A percentile compares a stretch with the other conserved stretches of the same genome.
phyloP scores from a whole-genome alignment of 2,329 filamentous ascomycete species.

The Dothistroma pini region DNA sequence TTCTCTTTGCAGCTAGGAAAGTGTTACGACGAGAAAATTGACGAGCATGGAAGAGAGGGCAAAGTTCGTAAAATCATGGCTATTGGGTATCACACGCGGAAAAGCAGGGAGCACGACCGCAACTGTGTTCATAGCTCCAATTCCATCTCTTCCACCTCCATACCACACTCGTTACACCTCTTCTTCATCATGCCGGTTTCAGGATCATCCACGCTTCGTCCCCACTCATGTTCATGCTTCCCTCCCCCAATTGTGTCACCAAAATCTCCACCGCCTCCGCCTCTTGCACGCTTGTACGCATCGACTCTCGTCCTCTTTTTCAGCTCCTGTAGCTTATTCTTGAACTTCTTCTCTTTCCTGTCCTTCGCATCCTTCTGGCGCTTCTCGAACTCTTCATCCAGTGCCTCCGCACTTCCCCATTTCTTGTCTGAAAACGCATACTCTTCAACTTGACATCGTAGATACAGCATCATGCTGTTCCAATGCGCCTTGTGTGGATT shows the following conservation, averaged over 20 bases:
- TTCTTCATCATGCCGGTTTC: constrained; percentile 74
- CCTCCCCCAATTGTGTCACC: constrained; percentile 68
- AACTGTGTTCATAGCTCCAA: constrained; percentile 35
- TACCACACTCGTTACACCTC: constrained; percentile 63
- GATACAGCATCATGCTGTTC: constrained; percentile 98
- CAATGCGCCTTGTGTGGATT: constrained; percentile 95
- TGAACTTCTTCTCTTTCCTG: constrained; percentile 88
- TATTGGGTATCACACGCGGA: constrained; percentile 18
- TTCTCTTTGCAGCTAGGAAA: too few relatives aligned
- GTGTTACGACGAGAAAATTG: not conserved
- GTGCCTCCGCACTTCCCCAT: constrained; percentile 81
- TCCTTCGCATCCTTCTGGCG: constrained; percentile 76
- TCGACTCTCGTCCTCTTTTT: constrained; percentile 94
- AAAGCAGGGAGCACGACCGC: constrained; percentile 3
- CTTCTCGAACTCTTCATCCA: constrained; percentile 84
- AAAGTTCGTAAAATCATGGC: not conserved
- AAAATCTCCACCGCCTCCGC: constrained; percentile 56
- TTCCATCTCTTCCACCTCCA: constrained; percentile 65
- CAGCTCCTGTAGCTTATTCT: constrained; percentile 78
- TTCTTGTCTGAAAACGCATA: constrained; percentile 80
- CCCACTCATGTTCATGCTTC: constrained; percentile 88
- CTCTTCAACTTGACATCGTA: constrained; percentile 89
- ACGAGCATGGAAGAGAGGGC: not conserved
- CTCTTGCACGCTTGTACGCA: constrained; percentile 71
- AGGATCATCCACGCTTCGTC: constrained; percentile 54